Evolutionary conservation across 106 monocot species (phyloP).

Genomic region (Posidonia australis): DNA sequence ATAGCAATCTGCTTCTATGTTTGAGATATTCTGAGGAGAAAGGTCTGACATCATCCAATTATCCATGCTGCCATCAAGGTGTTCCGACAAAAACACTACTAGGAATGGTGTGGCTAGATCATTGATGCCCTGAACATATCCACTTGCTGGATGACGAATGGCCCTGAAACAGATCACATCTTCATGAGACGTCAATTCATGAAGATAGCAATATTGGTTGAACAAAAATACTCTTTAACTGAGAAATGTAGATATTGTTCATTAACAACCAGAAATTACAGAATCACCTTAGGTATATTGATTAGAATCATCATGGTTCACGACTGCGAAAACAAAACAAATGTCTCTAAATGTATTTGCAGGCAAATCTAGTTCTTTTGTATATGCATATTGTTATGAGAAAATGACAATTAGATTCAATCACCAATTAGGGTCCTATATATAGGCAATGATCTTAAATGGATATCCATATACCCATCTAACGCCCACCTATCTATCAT

Average conservation of each 20-base stretch:
- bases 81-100: constrained; percentile 82
- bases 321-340: too few relatives aligned
- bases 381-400: too few relatives aligned
- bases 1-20: constrained; percentile 96
- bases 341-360: too few relatives aligned
- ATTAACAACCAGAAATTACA: neutral
- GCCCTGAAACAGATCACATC: constrained; percentile 36
- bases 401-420: too few relatives aligned
- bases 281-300: neutral
- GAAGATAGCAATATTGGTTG: too few relatives aligned
- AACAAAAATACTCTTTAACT: too few relatives aligned
- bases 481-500: too few relatives aligned
- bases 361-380: too few relatives aligned
- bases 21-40: constrained; percentile 55
- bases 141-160: constrained; percentile 98
- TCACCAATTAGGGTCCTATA: too few relatives aligned
- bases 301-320: neutral
- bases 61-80: constrained; percentile 72
- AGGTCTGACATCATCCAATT: constrained; percentile 63
- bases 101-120: constrained; percentile 95
- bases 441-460: too few relatives aligned
- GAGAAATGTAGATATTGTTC: neutral
- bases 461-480: too few relatives aligned
- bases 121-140: constrained; percentile 99
- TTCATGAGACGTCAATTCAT: too few relatives aligned